Conservation (phyloP, 2,329 filamentous ascomycete genomes). For the Basipetospora chlamydospora region DNA sequence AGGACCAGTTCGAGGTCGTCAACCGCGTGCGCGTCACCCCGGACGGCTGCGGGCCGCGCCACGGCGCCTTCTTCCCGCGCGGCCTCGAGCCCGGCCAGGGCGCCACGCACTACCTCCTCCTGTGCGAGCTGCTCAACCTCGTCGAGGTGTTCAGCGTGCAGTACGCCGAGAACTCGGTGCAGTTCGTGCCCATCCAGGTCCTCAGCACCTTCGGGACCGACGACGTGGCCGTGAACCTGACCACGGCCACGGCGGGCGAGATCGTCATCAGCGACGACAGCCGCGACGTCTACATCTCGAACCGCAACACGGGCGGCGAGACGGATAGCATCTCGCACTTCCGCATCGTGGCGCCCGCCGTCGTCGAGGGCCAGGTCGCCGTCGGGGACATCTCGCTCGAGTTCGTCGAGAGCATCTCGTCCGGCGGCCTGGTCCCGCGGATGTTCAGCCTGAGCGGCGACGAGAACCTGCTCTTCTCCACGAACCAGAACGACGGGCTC, state of each 20-base stretch:
- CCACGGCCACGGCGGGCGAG: slow-evolving; percentile 28
- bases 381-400: slow-evolving; percentile 16
- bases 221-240: slow-evolving; percentile 19
- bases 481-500: slow-evolving; percentile 25
- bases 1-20: slow-evolving; percentile 23
- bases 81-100: slow-evolving; percentile 11
- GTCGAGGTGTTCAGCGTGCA: slow-evolving; percentile 26
- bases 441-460: slow-evolving; percentile 27
- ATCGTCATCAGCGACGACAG: slow-evolving; percentile 25
- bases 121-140: slow-evolving; percentile 30
- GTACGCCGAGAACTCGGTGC: slow-evolving; percentile 21
- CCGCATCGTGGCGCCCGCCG: slow-evolving; percentile 14
- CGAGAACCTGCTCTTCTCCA: slow-evolving; percentile 23
- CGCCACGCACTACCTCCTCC: slow-evolving; percentile 30
- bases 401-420: slow-evolving; percentile 19
- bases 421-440: slow-evolving; percentile 24
- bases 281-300: slow-evolving; percentile 33
- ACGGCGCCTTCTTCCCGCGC: slow-evolving; percentile 31
- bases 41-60: slow-evolving; percentile 32
- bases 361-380: too few relatives aligned
- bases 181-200: slow-evolving; percentile 20
- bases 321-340: slow-evolving; percentile 35
- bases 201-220: slow-evolving; percentile 25
- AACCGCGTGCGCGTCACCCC: slow-evolving; percentile 18
- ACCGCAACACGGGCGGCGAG: slow-evolving; percentile 28